Evolutionary conservation across 1,284 basidiomycete genomes (phyloP).

Genomic region (Apiotrichum siamense): DNA sequence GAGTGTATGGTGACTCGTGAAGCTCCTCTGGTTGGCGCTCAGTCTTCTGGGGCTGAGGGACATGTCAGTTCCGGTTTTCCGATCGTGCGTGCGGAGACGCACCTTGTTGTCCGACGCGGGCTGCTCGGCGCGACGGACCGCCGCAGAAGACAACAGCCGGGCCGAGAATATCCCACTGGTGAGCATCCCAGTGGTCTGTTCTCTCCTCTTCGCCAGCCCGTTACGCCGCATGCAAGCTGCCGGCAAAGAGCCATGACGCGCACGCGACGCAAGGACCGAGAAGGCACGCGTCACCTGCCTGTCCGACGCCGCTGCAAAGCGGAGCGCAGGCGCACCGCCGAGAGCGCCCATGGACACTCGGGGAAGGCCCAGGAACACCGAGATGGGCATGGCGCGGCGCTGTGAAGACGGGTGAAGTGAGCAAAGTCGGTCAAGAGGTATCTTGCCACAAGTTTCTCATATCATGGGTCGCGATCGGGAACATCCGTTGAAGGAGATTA

Average conservation of each 20-base stretch:
- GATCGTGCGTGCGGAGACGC: not conserved
- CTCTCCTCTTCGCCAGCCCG: too few species aligned
- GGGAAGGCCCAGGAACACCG: constrained; percentile 8
- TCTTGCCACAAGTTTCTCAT: too few species aligned
- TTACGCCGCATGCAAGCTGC: not conserved
- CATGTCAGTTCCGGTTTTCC: not conserved
- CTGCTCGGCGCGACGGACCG: not conserved
- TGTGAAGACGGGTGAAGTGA: not conserved
- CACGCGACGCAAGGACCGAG: not conserved
- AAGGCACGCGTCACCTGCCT: not conserved
- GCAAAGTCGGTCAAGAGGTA: too few species aligned
- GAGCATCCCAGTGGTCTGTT: too few species aligned
- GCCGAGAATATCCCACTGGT: not conserved
- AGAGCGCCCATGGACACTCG: not conserved
- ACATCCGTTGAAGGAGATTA: not conserved
- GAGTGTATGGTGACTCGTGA: constrained; percentile 87
- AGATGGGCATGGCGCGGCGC: constrained; percentile 4
- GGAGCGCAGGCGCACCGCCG: not conserved
- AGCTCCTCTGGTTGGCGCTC: constrained; percentile 31
- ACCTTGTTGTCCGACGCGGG: not conserved
- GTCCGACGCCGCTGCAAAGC: not conserved
- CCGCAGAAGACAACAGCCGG: not conserved
- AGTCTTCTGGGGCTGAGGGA: not conserved
- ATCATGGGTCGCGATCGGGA: too few species aligned
- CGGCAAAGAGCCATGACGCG: not conserved